phyloP scores from a whole-genome alignment of 208 protist genomes.

The Trypanosoma brucei region DNA sequence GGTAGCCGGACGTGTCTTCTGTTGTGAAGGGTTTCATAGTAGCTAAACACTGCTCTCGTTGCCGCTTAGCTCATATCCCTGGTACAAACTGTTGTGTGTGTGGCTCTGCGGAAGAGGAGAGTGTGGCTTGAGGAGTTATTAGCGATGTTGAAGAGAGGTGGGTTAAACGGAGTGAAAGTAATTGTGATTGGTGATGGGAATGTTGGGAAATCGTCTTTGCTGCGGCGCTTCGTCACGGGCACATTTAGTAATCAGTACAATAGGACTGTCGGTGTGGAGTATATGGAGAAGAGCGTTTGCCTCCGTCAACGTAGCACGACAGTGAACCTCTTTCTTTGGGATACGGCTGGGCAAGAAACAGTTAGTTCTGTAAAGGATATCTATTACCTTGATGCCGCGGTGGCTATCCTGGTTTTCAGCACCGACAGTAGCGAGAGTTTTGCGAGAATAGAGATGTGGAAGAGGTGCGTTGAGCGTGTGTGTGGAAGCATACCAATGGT shows the following conservation, averaged over 20 bases:
- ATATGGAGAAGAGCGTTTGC: slow-evolving; percentile 90
- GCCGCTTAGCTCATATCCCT: too few species aligned
- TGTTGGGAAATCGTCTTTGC: slow-evolving; percentile 93
- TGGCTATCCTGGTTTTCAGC: slow-evolving; percentile 88
- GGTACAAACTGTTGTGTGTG: too few species aligned
- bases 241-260: slow-evolving; percentile 92
- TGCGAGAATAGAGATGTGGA: slow-evolving; percentile 79
- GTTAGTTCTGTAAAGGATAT: slow-evolving; percentile 89
- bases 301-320: slow-evolving; percentile 43
- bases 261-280: slow-evolving; percentile 90
- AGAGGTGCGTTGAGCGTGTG: slow-evolving; percentile 78
- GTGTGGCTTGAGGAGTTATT: too few species aligned
- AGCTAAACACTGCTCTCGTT: too few species aligned
- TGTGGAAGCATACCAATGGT: slow-evolving; percentile 85
- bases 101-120: too few species aligned
- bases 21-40: too few species aligned
- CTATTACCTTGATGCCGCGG: slow-evolving; percentile 90
- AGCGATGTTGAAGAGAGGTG: slow-evolving; percentile 31
- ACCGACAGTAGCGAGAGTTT: slow-evolving; percentile 89
- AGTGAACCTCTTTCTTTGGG: slow-evolving; percentile 93
- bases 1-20: too few species aligned
- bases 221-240: slow-evolving; percentile 87
- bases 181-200: slow-evolving; percentile 93
- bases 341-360: slow-evolving; percentile 93
- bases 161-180: slow-evolving; percentile 88